These are phyloP conservation scores for Penicillium fuscoglaucum DNA, from an alignment of 2,329 filamentous ascomycete species.

Conservation along the genomic window DNA sequence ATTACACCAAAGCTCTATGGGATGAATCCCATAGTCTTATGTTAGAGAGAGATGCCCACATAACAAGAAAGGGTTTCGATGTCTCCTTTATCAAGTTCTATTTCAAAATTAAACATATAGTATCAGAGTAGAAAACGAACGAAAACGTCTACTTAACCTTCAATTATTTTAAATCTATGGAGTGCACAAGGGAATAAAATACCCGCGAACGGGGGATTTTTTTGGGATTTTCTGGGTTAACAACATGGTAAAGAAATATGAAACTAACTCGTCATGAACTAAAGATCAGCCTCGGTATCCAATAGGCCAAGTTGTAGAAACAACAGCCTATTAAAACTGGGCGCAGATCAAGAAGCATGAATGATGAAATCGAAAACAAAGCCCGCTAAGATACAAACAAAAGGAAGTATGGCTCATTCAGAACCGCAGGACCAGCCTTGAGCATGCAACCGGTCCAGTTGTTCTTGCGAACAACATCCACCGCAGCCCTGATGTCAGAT, in stretches of 20 bases:
- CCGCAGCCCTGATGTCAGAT: neutral
- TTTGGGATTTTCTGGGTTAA: conserved; percentile 1
- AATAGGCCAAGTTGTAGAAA: neutral
- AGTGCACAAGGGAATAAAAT: neutral
- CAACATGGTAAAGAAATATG: neutral
- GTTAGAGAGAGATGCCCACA: neutral
- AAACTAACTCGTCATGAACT: neutral
- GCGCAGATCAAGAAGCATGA: neutral
- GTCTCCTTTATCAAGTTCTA: neutral
- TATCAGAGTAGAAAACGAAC: neutral
- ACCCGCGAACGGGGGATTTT: neutral
- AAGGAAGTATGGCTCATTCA: neutral
- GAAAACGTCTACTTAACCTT: neutral
- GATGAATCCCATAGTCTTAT: neutral
- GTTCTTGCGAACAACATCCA: neutral
- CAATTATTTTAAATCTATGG: neutral
- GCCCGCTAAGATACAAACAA: neutral
- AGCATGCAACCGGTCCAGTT: neutral
- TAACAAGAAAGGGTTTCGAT: neutral
- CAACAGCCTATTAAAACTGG: neutral
- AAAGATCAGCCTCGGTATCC: neutral
- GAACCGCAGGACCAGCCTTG: neutral
- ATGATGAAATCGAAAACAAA: neutral
- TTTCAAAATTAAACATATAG: neutral
- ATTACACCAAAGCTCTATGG: neutral